Conservation (phyloP, 1,284 basidiomycete genomes). For the Boletus smithii region DNA sequence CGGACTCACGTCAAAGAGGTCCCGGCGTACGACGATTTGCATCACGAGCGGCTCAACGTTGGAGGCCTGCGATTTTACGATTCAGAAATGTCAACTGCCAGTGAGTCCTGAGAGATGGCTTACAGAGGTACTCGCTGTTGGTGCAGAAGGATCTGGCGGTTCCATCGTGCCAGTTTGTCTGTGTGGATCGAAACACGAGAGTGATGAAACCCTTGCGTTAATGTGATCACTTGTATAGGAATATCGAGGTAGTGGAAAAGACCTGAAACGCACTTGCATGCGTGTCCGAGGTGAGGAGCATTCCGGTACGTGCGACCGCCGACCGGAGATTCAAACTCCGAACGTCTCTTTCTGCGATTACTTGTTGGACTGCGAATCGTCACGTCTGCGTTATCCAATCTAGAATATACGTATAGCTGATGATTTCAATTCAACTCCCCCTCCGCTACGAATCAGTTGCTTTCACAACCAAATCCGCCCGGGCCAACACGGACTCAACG, state of each 20-base stretch:
- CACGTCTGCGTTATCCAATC: too few species aligned
- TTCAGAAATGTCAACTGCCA: too few species aligned
- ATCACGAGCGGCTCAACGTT: constrained; percentile 36
- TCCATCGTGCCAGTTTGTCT: constrained; percentile 7
- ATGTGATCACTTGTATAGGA: neutral
- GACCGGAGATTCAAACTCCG: neutral
- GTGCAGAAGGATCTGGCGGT: neutral
- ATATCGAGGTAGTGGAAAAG: neutral
- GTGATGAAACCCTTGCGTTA: neutral
- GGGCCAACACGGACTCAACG: too few species aligned
- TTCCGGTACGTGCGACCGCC: too few species aligned
- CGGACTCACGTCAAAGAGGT: constrained; percentile 41
- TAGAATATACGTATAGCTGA: too few species aligned
- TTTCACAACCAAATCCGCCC: too few species aligned
- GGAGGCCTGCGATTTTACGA: neutral
- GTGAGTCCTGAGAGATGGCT: neutral
- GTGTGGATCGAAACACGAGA: neutral
- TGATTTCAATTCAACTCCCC: too few species aligned
- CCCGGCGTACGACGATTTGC: constrained; percentile 46
- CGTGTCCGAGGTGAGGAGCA: too few species aligned
- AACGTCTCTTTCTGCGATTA: too few species aligned
- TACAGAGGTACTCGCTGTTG: constrained; percentile 3
- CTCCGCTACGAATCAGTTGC: too few species aligned
- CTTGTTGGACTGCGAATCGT: too few species aligned
- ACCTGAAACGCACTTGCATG: constrained; percentile 1